Percentiles rank a stretch among this genome's conserved stretches.
Conservation (phyloP, 1,139 yeast species). For the Spathaspora sp. region DNA sequence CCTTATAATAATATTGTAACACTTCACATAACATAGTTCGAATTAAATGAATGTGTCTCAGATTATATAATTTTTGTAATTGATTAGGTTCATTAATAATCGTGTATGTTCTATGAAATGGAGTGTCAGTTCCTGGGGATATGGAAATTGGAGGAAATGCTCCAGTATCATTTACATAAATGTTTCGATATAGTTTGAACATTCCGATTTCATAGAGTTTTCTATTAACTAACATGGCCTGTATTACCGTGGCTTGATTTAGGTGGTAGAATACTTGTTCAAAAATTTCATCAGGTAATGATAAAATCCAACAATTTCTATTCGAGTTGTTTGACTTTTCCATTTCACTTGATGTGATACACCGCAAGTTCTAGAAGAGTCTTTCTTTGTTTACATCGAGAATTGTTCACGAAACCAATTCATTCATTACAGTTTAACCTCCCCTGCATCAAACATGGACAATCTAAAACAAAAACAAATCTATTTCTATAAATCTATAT, state of each 20-base stretch:
- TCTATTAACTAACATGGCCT: neutral
- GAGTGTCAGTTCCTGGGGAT: neutral
- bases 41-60: neutral
- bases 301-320: slow-evolving; percentile 17
- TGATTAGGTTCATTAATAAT: neutral
- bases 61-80: neutral
- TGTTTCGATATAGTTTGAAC: neutral
- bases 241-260: neutral
- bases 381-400: too few relatives aligned
- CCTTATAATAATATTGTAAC: too few relatives aligned
- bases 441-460: too few relatives aligned
- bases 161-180: neutral
- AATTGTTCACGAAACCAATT: too few relatives aligned
- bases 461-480: neutral
- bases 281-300: neutral
- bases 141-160: neutral
- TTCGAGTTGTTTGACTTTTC: too few relatives aligned
- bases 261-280: neutral
- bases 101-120: neutral
- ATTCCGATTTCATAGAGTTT: neutral
- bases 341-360: too few relatives aligned
- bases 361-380: too few relatives aligned
- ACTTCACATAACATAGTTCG: neutral
- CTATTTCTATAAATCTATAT: neutral
- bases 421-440: too few relatives aligned